phyloP scores from a whole-genome alignment of 345 rosid species.

The Gossypium raimondii region DNA sequence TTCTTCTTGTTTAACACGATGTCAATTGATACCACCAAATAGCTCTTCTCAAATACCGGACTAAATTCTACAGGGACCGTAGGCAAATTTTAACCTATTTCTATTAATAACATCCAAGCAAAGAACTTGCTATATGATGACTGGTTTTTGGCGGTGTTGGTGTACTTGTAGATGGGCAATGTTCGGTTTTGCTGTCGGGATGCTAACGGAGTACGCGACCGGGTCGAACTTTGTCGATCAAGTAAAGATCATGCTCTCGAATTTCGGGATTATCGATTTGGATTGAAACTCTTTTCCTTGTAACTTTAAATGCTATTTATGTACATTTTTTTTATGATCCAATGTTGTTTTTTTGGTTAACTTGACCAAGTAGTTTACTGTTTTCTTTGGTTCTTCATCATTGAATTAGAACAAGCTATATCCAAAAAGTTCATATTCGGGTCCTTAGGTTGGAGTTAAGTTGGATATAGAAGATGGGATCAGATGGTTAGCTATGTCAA shows the following conservation, averaged over 20 bases:
- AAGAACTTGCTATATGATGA: not conserved
- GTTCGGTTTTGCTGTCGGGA: conserved; percentile 69
- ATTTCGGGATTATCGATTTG: conserved; percentile 59
- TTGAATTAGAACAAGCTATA: conserved; percentile 1
- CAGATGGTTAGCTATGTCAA: not conserved
- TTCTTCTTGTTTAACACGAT: not conserved
- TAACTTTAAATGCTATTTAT: conserved; percentile 11
- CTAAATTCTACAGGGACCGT: no score
- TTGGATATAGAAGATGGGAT: not conserved
- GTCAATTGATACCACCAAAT: not conserved
- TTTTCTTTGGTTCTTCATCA: conserved; percentile 4
- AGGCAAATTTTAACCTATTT: no score
- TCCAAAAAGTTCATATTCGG: not conserved
- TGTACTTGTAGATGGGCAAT: conserved; percentile 52
- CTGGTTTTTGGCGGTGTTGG: not conserved
- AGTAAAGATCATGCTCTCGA: conserved; percentile 66
- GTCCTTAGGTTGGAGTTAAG: not conserved
- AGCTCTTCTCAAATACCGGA: not conserved
- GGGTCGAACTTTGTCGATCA: conserved; percentile 69
- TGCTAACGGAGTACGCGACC: conserved; percentile 68
- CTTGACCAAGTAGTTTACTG: not conserved
- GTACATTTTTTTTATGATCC: conserved; percentile 16
- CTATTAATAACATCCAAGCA: not conserved
- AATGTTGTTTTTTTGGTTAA: not conserved
- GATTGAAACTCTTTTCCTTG: conserved; percentile 34